Conservation (phyloP, 352 stramenopile genomes). For the Globisporangium rhizosaccharum region DNA sequence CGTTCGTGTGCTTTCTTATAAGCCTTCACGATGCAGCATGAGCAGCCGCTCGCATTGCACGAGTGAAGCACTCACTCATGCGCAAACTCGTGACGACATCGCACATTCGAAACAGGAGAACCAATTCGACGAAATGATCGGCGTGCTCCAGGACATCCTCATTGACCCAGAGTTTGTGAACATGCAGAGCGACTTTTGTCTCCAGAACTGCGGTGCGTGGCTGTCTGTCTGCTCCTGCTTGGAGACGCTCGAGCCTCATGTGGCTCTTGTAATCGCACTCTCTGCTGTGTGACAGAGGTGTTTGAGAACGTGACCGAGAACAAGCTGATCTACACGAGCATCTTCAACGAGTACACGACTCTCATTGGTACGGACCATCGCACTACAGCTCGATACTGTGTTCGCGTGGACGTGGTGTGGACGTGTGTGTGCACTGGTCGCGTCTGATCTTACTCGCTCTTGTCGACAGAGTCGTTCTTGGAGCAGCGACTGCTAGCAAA, state of each 20-base stretch:
- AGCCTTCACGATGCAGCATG: not conserved
- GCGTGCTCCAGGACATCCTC: slow-evolving; percentile 68
- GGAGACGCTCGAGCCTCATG: no score
- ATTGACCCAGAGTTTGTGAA: slow-evolving; percentile 77
- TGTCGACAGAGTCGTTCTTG: slow-evolving; percentile 51
- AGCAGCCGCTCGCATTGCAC: not conserved
- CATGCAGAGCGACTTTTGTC: slow-evolving; percentile 72
- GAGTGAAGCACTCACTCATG: not conserved
- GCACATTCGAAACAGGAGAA: slow-evolving; percentile 24
- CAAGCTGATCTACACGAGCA: slow-evolving; percentile 78
- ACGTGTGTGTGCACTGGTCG: no score
- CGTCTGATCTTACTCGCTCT: not conserved
- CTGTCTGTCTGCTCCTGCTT: not conserved
- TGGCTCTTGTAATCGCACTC: not conserved
- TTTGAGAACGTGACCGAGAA: slow-evolving; percentile 84
- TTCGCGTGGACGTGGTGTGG: not conserved
- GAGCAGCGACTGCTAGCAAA: slow-evolving; percentile 56
- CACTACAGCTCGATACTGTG: not conserved
- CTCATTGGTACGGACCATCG: slow-evolving; percentile 49
- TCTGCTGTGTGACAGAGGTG: slow-evolving; percentile 35
- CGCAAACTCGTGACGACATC: not conserved
- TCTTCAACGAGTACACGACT: slow-evolving; percentile 72
- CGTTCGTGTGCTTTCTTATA: not conserved
- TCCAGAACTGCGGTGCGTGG: slow-evolving; percentile 64
- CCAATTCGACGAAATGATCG: slow-evolving; percentile 81